These are phyloP conservation scores for Metrosideros polymorpha DNA, from an alignment of 441 rosid genomes.

Conservation along the genomic window DNA sequence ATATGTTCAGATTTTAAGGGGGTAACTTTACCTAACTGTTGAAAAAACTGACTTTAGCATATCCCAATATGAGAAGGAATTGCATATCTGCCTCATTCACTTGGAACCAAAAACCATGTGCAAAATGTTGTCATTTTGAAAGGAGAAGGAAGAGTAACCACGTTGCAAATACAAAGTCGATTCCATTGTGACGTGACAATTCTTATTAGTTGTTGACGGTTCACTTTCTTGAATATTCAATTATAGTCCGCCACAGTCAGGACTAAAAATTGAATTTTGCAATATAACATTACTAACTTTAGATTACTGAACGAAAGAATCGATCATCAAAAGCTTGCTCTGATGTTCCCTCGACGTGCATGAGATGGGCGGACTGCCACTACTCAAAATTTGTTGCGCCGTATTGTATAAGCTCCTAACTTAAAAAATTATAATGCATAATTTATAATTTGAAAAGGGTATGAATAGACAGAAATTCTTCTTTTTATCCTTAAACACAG, in stretches of 20 bases:
- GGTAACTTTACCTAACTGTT: neutral
- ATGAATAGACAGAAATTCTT: neutral
- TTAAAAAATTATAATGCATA: rapidly evolving
- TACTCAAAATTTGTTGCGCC: neutral
- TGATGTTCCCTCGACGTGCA: rapidly evolving
- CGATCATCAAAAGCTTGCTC: neutral
- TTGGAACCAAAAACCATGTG: neutral
- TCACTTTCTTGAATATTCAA: neutral
- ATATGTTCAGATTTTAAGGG: neutral
- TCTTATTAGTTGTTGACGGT: neutral
- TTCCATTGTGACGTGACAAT: neutral
- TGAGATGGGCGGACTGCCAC: rapidly evolving
- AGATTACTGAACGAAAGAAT: rapidly evolving
- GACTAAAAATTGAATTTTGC: neutral
- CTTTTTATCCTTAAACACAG: neutral
- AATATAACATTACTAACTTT: neutral
- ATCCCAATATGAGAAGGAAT: neutral
- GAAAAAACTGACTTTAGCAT: neutral
- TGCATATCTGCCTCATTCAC: neutral
- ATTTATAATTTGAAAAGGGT: neutral
- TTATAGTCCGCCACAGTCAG: neutral
- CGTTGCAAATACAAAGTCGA: neutral
- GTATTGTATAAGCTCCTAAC: neutral
- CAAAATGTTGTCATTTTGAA: neutral
- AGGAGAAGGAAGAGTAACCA: neutral